These are phyloP conservation scores for Picea abies DNA, from an alignment of 83 land plant genomes.

Conservation along the genomic window DNA sequence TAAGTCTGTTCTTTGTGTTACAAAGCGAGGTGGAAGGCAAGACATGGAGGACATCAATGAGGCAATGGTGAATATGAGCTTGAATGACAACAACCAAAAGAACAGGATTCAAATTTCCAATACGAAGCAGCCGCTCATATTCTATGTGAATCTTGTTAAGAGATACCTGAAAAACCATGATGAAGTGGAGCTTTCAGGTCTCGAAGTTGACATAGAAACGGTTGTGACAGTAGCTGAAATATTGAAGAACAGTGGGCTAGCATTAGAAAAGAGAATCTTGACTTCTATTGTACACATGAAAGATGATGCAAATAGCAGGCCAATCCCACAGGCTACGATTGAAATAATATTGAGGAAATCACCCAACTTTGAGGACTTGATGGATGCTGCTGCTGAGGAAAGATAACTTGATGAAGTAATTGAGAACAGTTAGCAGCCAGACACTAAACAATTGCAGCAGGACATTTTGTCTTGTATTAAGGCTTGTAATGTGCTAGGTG, in stretches of 20 bases:
- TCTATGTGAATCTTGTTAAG: constrained; percentile 76
- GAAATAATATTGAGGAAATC: constrained; percentile 19
- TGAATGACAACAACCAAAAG: constrained; percentile 37
- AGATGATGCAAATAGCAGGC: constrained; percentile 38
- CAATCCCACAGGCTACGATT: constrained; percentile 36
- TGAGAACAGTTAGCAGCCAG: not conserved
- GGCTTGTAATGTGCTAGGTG: too few relatives aligned
- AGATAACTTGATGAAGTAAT: constrained; percentile 3
- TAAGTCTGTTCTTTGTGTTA: too few relatives aligned
- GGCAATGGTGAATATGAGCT: constrained; percentile 20
- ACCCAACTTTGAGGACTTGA: constrained; percentile 12
- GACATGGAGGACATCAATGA: constrained; percentile 30
- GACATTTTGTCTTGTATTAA: too few relatives aligned
- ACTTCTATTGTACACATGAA: constrained; percentile 40
- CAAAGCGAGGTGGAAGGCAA: too few relatives aligned
- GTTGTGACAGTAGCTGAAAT: constrained; percentile 86
- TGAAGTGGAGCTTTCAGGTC: constrained; percentile 88
- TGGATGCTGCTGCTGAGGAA: constrained; percentile 17
- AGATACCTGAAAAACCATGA: constrained; percentile 86
- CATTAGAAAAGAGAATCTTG: constrained; percentile 66
- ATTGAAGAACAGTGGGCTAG: constrained; percentile 84
- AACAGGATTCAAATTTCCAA: constrained; percentile 81
- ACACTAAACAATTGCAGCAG: too few relatives aligned
- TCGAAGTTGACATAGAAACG: constrained; percentile 88
- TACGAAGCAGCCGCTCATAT: constrained; percentile 77